A percentile compares a stretch with the other conserved stretches of the same genome.
Evolutionary conservation across 805 yeast species (phyloP).

Genomic region (Yamadazyma endophytica): DNA sequence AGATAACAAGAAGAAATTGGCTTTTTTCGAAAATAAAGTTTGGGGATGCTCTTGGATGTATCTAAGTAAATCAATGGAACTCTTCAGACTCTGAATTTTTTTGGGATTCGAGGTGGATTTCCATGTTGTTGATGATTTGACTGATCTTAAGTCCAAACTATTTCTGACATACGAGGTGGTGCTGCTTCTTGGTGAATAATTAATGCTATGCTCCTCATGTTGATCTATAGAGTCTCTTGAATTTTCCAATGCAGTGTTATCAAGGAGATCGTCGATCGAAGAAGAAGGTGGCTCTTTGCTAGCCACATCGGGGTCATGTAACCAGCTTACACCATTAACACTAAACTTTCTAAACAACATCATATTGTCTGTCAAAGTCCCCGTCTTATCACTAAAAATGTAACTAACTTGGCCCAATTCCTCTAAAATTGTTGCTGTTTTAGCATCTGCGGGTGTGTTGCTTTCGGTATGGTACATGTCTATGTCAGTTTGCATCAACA

Average conservation of each 20-base stretch:
- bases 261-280: background rate
- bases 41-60: constrained; percentile 72
- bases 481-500: constrained; percentile 80
- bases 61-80: constrained; percentile 60
- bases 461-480: constrained; percentile 88
- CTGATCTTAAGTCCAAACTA: constrained; percentile 25
- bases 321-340: constrained; percentile 86
- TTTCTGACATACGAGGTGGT: constrained; percentile 31
- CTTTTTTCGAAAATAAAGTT: constrained; percentile 63
- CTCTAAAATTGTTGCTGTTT: constrained; percentile 92
- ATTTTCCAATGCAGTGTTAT: constrained; percentile 3
- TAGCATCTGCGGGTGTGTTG: constrained; percentile 90
- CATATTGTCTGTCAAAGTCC: constrained; percentile 90
- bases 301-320: constrained; percentile 64
- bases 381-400: constrained; percentile 94
- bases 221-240: background rate
- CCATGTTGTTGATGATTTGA: constrained; percentile 34
- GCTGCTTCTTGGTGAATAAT: constrained; percentile 16
- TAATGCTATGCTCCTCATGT: background rate
- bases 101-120: constrained; percentile 46
- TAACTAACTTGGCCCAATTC: constrained; percentile 96
- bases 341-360: constrained; percentile 91
- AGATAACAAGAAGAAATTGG: constrained; percentile 73
- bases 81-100: constrained; percentile 36
- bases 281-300: constrained; percentile 1